Percentiles rank a stretch among this genome's conserved stretches.
phyloP scores from a whole-genome alignment of 257 asterid genomes.

The Rubia yunnanensis region DNA sequence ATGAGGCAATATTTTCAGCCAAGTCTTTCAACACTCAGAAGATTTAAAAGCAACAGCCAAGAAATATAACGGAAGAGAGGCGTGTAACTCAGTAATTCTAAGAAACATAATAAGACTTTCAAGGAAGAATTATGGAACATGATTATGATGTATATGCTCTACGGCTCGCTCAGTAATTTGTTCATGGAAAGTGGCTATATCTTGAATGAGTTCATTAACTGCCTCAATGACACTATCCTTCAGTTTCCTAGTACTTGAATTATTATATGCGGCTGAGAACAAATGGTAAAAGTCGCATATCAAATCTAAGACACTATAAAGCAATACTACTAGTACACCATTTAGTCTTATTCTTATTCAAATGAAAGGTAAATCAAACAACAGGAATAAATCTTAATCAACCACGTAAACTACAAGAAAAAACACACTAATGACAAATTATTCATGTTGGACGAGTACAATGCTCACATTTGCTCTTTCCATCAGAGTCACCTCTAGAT shows the following conservation, averaged over 20 bases:
- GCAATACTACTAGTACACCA: too few species aligned
- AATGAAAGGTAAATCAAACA: too few species aligned
- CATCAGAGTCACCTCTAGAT: constrained; percentile 93
- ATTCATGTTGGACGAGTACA: constrained; percentile 11
- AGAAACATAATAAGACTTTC: constrained; percentile 5
- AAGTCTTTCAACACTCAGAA: too few species aligned
- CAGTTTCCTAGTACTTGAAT: constrained; percentile 51
- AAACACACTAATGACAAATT: constrained; percentile 1
- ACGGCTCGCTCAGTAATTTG: constrained; percentile 95
- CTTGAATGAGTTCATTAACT: constrained; percentile 90
- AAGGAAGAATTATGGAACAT: constrained; percentile 18
- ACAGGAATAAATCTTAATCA: background rate
- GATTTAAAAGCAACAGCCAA: too few species aligned
- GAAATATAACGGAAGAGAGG: too few species aligned
- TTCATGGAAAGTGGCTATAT: constrained; percentile 85
- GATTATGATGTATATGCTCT: constrained; percentile 98
- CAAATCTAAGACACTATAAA: too few species aligned
- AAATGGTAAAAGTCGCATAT: too few species aligned
- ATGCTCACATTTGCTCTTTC: constrained; percentile 67
- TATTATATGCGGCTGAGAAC: constrained; percentile 88
- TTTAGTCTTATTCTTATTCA: too few species aligned
- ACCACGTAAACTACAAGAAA: background rate
- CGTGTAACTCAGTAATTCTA: too few species aligned
- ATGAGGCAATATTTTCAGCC: too few species aligned
- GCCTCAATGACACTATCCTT: constrained; percentile 96